A percentile compares a stretch with the other conserved stretches of the same genome.
Evolutionary conservation across 164 flowering plant species (phyloP).

Genomic region (Tinospora cordifolia): DNA sequence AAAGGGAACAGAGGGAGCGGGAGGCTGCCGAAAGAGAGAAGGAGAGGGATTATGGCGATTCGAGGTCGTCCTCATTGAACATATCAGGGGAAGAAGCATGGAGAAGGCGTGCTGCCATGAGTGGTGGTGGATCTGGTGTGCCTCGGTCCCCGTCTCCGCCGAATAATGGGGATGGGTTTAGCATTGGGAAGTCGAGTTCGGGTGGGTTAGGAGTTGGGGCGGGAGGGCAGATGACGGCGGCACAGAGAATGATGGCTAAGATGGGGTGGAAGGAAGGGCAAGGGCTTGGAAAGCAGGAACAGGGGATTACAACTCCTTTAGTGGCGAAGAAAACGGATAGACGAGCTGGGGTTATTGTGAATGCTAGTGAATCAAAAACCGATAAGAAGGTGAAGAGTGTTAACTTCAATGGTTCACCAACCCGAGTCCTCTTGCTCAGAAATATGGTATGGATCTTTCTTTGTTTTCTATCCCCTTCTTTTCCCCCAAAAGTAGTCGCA

Average conservation of each 20-base stretch:
- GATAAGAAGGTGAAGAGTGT: slow-evolving; percentile 90
- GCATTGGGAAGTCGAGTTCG: slow-evolving; percentile 77
- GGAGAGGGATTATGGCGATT: slow-evolving; percentile 41
- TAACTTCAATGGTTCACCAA: slow-evolving; percentile 71
- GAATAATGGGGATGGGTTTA: slow-evolving; percentile 48
- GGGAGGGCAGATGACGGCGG: slow-evolving; percentile 98
- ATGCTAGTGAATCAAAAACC: slow-evolving; percentile 71
- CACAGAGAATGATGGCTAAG: slow-evolving; percentile 99
- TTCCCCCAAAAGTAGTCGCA: not conserved
- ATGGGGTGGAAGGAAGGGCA: slow-evolving; percentile 99
- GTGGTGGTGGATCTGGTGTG: slow-evolving; percentile 34
- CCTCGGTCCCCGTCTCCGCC: slow-evolving; percentile 71
- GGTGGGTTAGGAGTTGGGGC: slow-evolving; percentile 92
- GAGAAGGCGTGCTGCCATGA: slow-evolving; percentile 84
- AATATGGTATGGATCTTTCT: slow-evolving; percentile 66
- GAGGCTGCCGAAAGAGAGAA: slow-evolving; percentile 28
- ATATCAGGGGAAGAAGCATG: slow-evolving; percentile 98
- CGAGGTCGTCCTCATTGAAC: slow-evolving; percentile 29
- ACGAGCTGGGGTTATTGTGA: slow-evolving; percentile 95
- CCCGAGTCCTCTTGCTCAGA: slow-evolving; percentile 81
- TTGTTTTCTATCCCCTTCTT: not conserved
- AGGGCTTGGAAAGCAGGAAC: slow-evolving; percentile 98
- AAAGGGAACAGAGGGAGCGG: slow-evolving; percentile 38
- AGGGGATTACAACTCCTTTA: slow-evolving; percentile 94
- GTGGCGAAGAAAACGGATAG: slow-evolving; percentile 96